These are phyloP conservation scores for Trypanosomatidae sp. DNA, from an alignment of 208 protist species.

Conservation along the genomic window DNA sequence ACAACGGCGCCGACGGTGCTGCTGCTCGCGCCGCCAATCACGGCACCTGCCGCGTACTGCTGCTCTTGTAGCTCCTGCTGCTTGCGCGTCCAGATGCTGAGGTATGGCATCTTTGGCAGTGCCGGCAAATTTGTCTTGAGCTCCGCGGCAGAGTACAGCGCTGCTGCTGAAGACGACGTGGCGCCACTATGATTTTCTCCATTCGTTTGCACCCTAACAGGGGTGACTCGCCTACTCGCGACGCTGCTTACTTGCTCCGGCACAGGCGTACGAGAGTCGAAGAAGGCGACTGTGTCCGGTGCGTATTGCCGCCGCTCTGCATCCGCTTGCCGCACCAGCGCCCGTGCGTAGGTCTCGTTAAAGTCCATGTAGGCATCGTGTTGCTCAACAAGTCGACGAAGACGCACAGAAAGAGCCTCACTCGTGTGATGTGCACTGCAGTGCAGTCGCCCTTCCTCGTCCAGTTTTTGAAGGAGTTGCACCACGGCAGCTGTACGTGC, in stretches of 20 bases:
- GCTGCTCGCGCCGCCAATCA: background rate
- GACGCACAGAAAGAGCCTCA: conserved; percentile 33
- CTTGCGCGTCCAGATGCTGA: conserved; percentile 17
- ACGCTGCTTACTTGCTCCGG: background rate
- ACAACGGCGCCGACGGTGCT: conserved; percentile 5
- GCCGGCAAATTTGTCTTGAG: background rate
- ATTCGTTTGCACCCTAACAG: background rate
- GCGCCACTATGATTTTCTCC: background rate
- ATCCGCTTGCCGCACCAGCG: conserved; percentile 29
- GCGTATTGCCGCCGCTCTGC: conserved; percentile 12
- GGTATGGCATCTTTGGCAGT: conserved; percentile 11
- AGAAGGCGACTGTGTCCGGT: conserved; percentile 35
- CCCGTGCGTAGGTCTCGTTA: conserved; percentile 35
- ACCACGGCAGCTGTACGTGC: conserved; percentile 24
- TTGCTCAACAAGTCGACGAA: conserved; percentile 51
- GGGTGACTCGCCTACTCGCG: background rate
- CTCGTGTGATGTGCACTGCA: conserved; percentile 25
- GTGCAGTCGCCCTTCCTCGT: conserved; percentile 57
- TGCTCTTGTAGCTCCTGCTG: conserved; percentile 4
- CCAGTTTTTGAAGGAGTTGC: conserved; percentile 49
- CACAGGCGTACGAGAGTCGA: conserved; percentile 30
- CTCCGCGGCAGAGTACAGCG: background rate
- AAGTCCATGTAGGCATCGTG: conserved; percentile 64
- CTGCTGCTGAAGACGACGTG: background rate
- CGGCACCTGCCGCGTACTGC: background rate